Evolutionary conservation across 331 rosid species (phyloP), one percentile per base, ranked within the genome.

Genomic region (Quercus lobata): DNA sequence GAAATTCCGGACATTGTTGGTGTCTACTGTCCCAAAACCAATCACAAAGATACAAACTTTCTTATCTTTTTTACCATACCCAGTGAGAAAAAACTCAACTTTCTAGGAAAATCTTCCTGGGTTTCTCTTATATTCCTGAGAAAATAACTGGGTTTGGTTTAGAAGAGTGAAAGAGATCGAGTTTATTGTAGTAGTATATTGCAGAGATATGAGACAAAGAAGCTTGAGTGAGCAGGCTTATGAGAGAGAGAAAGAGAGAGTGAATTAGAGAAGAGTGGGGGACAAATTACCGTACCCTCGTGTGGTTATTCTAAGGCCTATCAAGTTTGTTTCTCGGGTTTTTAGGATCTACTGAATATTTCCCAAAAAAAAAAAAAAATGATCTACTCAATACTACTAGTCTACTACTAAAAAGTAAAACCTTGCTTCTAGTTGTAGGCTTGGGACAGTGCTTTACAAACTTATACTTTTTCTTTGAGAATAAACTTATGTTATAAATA

Each of bases 1-100:
- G 94, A 93, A 79, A 96, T 69, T 80, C 98, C 99, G 83, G 91
- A 94, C 99, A 96, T 96, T 62, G 79, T 37, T 58, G 73, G 73
- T 57, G 63, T 61, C 69, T 80, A 69, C 71, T 75, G 53, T 35
- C 72, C 72, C 35, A 68, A 68, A 34, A 34, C 72, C 71, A 65
- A 65, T 29, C 22, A 30, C 46, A 65, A 7, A 30, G 71, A 17
- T 17, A 32, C 71, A 30, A 65, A 65, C 71, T 24, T 24, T 24
- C 32, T 65, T 29, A 30, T 65, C n/a, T 32, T 30, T 65, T 65
- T 65, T 10, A 65, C 44, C 46, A 65, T 65, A 30, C 46, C 12
- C 71, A 18, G 71, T 30, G 16, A 17, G 71, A 30, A 17, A 15
- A 12, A 63, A 29, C 9, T 5, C 19, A 30, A 12, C 12, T n/a